Base-by-base conservation (phyloP, 83 land plant species). In the Picea abies region DNA sequence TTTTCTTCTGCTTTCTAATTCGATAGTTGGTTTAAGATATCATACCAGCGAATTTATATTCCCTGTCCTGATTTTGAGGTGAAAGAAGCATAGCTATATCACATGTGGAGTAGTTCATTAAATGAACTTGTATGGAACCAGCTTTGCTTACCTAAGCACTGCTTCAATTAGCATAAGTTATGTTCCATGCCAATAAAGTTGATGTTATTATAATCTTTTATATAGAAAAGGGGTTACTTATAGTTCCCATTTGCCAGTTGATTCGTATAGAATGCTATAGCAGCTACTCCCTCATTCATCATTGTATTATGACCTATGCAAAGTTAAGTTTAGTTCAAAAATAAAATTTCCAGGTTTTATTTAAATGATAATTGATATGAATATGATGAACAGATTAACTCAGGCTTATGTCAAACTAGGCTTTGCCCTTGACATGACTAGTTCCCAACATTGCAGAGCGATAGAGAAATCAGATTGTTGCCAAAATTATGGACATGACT, bases 131-230 rank as follows among this genome's bases (percentile, higher is more conserved):
- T 84, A 76, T 77, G 90, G 87, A 41, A 78, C 83, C 12, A 82
- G 78, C 4, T 69, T 88, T 84, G 94, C 90, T 7, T 89, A 86
- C 60, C 76, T 84, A 62, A 84, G 90, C 39, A 92, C 94, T 60
- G 78, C 90, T 64, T 76, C 90, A 25, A 83, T 73, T 70, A 85
- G 94, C 80, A 78, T 90, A 82, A 88, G 88, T 91, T 71, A 73
- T 81, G 39, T 15, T 69, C n/a, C 71, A 68, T 52, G 56, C 10
- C 12, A 52, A 10, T 52, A 52, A 52, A 52, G 56, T 49, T 52
- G 58, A 52, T 52, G 58, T 52, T 52, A 52, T 52, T 10, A 10
- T 52, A 52, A 10, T 1, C 2, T 10, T 10, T 52, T 52, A 52
- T 52, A 52, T 52, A 2, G 14, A 52, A 11, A 52, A 11, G 14